Evolutionary conservation across 176 grass and related monocot genomes (phyloP).

Genomic region (maize (Zea mays)): DNA sequence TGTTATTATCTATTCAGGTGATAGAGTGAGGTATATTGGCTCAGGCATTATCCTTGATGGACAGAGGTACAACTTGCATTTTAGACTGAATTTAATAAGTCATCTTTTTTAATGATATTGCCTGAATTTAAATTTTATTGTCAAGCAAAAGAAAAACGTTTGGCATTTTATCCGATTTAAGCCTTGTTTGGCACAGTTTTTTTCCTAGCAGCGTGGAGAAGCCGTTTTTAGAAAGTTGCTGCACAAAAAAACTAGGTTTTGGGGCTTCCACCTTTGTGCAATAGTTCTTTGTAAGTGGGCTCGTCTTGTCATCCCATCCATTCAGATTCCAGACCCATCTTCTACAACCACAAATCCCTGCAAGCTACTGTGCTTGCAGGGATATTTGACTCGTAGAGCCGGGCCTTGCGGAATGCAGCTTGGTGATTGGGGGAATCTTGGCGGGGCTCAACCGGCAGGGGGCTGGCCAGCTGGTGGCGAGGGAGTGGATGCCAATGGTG

Average conservation of each 20-base stretch:
- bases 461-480: too few species aligned
- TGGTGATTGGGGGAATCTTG: too few species aligned
- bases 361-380: background rate
- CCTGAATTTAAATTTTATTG: constrained; percentile 2
- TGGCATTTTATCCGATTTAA: constrained; percentile 1
- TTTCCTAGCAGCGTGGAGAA: too few species aligned
- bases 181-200: too few species aligned
- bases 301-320: too few species aligned
- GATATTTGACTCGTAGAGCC: background rate
- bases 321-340: too few species aligned
- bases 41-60: constrained; percentile 54
- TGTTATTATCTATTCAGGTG: constrained; percentile 59
- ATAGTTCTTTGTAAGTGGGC: background rate
- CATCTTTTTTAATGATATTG: constrained; percentile 2
- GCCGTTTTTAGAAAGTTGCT: too few species aligned
- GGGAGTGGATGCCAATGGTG: background rate
- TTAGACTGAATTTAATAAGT: background rate
- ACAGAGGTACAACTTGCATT: constrained; percentile 34
- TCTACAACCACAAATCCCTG: too few species aligned
- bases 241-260: background rate
- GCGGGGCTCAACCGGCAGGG: too few species aligned
- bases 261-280: background rate
- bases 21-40: constrained; percentile 92
- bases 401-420: too few species aligned
- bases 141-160: constrained; percentile 18